Conservation (phyloP, 192 early-diverging fungal species). For the Backusella mclennaniae region DNA sequence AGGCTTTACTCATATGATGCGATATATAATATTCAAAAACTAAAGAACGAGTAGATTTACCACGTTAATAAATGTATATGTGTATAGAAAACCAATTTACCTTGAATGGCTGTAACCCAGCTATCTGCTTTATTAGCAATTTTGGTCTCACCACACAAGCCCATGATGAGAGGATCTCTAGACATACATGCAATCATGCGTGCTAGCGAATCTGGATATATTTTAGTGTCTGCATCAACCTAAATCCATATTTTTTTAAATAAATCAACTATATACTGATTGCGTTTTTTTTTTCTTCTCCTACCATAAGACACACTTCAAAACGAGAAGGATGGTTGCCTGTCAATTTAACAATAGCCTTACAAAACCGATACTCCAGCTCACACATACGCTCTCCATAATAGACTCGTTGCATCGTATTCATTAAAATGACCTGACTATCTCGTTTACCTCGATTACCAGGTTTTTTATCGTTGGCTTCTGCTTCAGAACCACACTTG, state of each 20-base stretch:
- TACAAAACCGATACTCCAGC: constrained; percentile 77
- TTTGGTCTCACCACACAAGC: constrained; percentile 94
- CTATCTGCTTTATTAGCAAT: constrained; percentile 88
- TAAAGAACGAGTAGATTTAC: constrained; percentile 15
- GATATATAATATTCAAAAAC: constrained; percentile 79
- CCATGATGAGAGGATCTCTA: constrained; percentile 86
- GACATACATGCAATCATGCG: constrained; percentile 86
- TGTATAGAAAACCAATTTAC: constrained; percentile 6
- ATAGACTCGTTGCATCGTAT: constrained; percentile 82
- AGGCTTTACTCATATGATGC: constrained; percentile 69
- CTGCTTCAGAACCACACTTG: constrained; percentile 72
- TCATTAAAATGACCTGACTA: constrained; percentile 93
- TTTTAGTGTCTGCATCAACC: constrained; percentile 84
- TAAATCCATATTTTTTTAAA: constrained; percentile 7
- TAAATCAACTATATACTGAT: not conserved
- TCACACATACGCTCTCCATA: constrained; percentile 79
- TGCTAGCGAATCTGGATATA: constrained; percentile 70
- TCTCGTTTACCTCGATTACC: constrained; percentile 93
- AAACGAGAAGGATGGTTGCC: constrained; percentile 68
- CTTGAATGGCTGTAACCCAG: constrained; percentile 90
- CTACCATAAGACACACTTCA: constrained; percentile 76
- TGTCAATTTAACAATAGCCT: constrained; percentile 67
- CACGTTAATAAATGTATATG: not conserved
- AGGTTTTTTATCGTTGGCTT: constrained; percentile 62
- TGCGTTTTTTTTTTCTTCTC: not conserved